phyloP scores from a whole-genome alignment of 2,329 filamentous ascomycete genomes.

The Claviceps fusiformis region DNA sequence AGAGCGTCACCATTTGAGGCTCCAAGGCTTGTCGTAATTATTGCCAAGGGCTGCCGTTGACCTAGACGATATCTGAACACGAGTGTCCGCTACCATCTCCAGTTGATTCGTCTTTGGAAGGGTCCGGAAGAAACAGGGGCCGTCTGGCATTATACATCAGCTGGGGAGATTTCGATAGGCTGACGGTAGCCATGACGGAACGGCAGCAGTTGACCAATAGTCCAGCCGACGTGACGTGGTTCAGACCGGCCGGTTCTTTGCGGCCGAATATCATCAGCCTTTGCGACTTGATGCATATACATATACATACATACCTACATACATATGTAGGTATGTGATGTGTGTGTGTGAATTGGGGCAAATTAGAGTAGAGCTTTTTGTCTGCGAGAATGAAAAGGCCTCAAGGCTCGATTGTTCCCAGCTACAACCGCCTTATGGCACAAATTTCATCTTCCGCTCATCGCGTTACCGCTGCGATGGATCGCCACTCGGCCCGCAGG shows the following conservation, averaged over 20 bases:
- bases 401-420: background rate
- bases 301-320: too few species aligned
- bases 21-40: background rate
- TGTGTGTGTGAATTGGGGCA: background rate
- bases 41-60: too few species aligned
- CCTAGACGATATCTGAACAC: background rate
- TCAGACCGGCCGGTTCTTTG: background rate
- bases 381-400: background rate
- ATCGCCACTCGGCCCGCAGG: background rate
- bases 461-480: background rate
- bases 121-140: background rate
- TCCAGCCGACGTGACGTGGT: background rate
- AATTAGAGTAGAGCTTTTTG: too few species aligned
- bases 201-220: background rate
- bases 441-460: background rate
- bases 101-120: background rate
- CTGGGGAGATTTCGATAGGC: background rate
- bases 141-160: background rate
- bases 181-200: background rate
- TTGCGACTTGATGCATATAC: background rate
- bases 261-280: background rate
- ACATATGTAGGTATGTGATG: too few species aligned
- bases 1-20: background rate
- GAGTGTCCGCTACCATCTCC: background rate
- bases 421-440: background rate